A percentile compares a stretch with the other conserved stretches of the same genome.
phyloP scores from a whole-genome alignment of 1,139 yeast species.

The Wickerhamomyces sp. region DNA sequence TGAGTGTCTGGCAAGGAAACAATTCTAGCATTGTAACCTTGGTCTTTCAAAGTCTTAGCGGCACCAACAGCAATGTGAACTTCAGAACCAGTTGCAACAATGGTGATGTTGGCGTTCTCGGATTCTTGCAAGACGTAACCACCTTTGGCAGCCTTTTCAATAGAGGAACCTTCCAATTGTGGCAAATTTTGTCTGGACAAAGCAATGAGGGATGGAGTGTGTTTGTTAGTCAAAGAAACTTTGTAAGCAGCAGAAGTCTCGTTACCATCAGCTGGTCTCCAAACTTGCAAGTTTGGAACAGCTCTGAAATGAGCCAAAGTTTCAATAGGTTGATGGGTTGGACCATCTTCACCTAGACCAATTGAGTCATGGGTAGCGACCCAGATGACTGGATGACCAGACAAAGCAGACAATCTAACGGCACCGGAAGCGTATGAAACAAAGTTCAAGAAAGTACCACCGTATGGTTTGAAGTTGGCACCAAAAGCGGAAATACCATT shows the following conservation, averaged over 20 bases:
- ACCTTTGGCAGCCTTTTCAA: slow-evolving; percentile 93
- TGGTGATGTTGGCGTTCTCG: slow-evolving; percentile 67
- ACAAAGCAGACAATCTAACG: slow-evolving; percentile 87
- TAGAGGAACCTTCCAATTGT: slow-evolving; percentile 87
- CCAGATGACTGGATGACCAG: slow-evolving; percentile 93
- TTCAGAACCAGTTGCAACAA: slow-evolving; percentile 96
- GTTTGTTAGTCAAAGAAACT: slow-evolving; percentile 62
- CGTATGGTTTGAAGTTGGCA: slow-evolving; percentile 86
- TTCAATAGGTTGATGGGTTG: slow-evolving; percentile 99
- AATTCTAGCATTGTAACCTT: slow-evolving; percentile 73
- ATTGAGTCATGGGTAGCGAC: slow-evolving; percentile 99
- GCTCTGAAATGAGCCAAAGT: slow-evolving; percentile 98
- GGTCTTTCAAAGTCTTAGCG: slow-evolving; percentile 57
- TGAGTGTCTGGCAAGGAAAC: slow-evolving; percentile 92
- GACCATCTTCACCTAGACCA: slow-evolving; percentile 99
- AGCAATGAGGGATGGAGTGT: slow-evolving; percentile 87
- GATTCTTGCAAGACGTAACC: slow-evolving; percentile 73
- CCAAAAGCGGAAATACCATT: slow-evolving; percentile 98
- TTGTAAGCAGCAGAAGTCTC: slow-evolving; percentile 97
- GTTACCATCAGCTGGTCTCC: slow-evolving; percentile 99
- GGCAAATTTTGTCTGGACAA: slow-evolving; percentile 97
- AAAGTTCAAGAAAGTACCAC: slow-evolving; percentile 98
- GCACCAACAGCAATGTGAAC: slow-evolving; percentile 82
- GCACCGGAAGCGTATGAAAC: slow-evolving; percentile 99
- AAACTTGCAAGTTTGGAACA: slow-evolving; percentile 86